Percentiles rank a stretch among this genome's conserved stretches.
Evolutionary conservation across 257 asterid species (phyloP).

Genomic region (Scutellaria baicalensis): DNA sequence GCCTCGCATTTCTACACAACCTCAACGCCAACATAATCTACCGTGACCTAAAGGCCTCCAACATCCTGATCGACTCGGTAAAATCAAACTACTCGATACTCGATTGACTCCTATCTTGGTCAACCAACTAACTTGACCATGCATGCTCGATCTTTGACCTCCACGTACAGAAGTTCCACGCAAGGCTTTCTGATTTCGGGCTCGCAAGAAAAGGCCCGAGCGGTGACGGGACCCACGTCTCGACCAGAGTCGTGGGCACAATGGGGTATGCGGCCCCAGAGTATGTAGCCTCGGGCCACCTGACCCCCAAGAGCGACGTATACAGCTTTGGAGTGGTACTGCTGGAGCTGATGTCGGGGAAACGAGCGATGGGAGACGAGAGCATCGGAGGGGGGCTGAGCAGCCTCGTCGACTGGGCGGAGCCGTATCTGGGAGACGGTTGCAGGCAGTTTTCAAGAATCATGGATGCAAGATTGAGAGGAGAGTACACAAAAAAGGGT

Average conservation of each 20-base stretch:
- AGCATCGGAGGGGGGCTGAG: slow-evolving; percentile 37
- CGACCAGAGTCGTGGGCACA: slow-evolving; percentile 62
- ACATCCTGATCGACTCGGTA: slow-evolving; percentile 62
- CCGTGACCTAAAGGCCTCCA: slow-evolving; percentile 67
- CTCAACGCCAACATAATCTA: slow-evolving; percentile 54
- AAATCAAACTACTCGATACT: background rate
- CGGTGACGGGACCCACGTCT: slow-evolving; percentile 62
- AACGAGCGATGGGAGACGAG: slow-evolving; percentile 45
- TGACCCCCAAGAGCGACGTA: slow-evolving; percentile 31
- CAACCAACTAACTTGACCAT: background rate
- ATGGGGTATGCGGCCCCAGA: slow-evolving; percentile 72
- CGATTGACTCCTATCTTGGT: background rate
- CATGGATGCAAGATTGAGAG: slow-evolving; percentile 67
- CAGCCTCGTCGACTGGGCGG: slow-evolving; percentile 63
- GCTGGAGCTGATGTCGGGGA: slow-evolving; percentile 28
- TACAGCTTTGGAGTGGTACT: slow-evolving; percentile 35
- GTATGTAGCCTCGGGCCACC: slow-evolving; percentile 50
- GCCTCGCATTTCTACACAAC: slow-evolving; percentile 52
- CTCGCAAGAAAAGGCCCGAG: slow-evolving; percentile 64
- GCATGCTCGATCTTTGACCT: background rate
- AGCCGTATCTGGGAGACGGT: slow-evolving; percentile 38
- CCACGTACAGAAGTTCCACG: slow-evolving; percentile 57
- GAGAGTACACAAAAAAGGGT: slow-evolving; percentile 48
- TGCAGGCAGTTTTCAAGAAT: slow-evolving; percentile 43
- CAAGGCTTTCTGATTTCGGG: slow-evolving; percentile 71